Evolutionary conservation across 2,329 filamentous ascomycete genomes (phyloP).

Genomic region (Fusarium tricinctum): DNA sequence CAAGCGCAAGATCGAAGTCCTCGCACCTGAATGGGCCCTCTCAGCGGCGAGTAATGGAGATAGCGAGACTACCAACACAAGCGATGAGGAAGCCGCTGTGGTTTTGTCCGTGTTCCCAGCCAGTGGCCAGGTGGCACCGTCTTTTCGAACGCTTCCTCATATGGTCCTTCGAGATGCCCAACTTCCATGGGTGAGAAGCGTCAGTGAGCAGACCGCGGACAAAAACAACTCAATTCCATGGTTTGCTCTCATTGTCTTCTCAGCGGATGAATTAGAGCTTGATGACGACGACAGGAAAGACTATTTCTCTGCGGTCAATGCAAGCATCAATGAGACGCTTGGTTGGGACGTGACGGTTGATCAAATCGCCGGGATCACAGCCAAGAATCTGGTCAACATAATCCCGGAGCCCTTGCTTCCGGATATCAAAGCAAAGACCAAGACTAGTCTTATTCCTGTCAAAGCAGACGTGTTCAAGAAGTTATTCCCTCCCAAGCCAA

Average conservation of each 20-base stretch:
- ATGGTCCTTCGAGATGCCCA: rapidly evolving
- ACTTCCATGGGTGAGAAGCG: neutral
- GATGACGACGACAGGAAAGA: too few relatives aligned
- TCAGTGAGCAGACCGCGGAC: neutral
- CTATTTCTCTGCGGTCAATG: too few relatives aligned
- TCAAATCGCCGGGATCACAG: neutral
- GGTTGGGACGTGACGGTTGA: neutral
- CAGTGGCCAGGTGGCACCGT: neutral
- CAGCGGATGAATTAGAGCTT: neutral
- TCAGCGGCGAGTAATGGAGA: neutral
- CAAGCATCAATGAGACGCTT: neutral
- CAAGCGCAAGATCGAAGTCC: neutral
- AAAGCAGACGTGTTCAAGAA: neutral
- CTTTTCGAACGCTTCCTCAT: neutral
- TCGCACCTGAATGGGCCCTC: neutral
- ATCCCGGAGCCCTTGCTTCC: neutral
- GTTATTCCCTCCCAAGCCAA: neutral
- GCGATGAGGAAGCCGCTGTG: neutral
- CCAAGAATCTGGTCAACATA: neutral
- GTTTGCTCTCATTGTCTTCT: neutral
- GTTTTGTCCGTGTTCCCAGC: neutral
- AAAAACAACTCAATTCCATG: neutral
- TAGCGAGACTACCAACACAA: too few relatives aligned
- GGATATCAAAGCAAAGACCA: neutral
- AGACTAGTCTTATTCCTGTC: neutral